These are phyloP conservation scores for Hypoxylon sp. DNA, from an alignment of 2,329 filamentous ascomycete genomes.

Conservation along the genomic window DNA sequence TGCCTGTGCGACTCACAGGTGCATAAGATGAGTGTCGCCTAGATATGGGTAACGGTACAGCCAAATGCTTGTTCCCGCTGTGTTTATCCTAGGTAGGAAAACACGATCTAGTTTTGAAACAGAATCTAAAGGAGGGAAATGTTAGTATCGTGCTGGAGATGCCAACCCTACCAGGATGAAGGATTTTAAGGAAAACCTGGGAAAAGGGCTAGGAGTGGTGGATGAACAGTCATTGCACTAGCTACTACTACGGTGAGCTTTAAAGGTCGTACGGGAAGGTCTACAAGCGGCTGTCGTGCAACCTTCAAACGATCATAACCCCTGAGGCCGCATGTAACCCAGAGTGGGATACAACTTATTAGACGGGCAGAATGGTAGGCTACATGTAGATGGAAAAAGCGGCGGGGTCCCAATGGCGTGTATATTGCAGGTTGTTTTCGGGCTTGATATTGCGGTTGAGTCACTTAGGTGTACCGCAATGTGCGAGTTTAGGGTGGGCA, in stretches of 20 bases:
- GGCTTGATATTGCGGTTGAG: slow-evolving; percentile 39
- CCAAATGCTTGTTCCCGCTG: slow-evolving; percentile 2
- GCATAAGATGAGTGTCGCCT: slow-evolving; percentile 24
- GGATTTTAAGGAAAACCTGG: slow-evolving; percentile 41
- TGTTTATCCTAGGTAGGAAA: slow-evolving; percentile 18
- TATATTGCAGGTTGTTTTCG: slow-evolving; percentile 40
- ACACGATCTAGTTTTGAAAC: slow-evolving; percentile 9
- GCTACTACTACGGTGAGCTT: slow-evolving; percentile 39
- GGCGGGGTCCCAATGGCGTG: slow-evolving; percentile 33
- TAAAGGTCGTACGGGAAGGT: slow-evolving; percentile 44
- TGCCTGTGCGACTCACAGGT: slow-evolving; percentile 36
- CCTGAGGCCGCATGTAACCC: slow-evolving; percentile 41
- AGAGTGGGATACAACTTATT: slow-evolving; percentile 35
- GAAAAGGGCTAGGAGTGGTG: slow-evolving; percentile 19
- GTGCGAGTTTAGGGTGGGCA: slow-evolving; percentile 38
- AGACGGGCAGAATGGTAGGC: slow-evolving; percentile 36
- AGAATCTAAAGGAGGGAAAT: slow-evolving; percentile 22
- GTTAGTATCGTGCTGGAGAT: slow-evolving; percentile 24
- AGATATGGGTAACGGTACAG: slow-evolving; percentile 9
- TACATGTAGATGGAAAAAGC: slow-evolving; percentile 27
- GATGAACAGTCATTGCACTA: slow-evolving; percentile 25
- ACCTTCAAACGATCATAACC: slow-evolving; percentile 45
- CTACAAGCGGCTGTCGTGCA: slow-evolving; percentile 47
- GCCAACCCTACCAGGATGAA: slow-evolving; percentile 35
- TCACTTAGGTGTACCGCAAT: slow-evolving; percentile 33